Conservation (phyloP, 345 rosid species). For the Gossypium bickii region DNA sequence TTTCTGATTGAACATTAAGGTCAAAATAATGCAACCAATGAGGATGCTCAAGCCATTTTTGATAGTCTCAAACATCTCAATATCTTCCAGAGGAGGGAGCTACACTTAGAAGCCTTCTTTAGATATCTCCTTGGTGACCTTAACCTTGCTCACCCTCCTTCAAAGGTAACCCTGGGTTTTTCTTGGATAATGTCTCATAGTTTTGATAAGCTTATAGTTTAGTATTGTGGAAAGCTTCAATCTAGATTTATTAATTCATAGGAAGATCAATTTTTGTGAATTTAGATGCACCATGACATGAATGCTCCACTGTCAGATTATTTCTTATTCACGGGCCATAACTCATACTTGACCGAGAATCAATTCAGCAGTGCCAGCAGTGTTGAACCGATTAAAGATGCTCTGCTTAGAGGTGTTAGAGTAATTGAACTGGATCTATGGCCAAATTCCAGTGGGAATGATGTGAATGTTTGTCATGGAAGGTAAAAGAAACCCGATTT, state of each 20-base stretch:
- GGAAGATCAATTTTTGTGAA: too few species aligned
- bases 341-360: constrained; percentile 80
- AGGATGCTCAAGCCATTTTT: constrained; percentile 45
- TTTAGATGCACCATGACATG: constrained; percentile 74
- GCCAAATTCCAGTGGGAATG: constrained; percentile 47
- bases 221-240: background rate
- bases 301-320: constrained; percentile 66
- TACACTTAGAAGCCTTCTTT: constrained; percentile 49
- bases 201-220: background rate
- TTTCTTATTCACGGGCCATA: constrained; percentile 80
- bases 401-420: constrained; percentile 61
- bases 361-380: constrained; percentile 61
- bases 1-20: constrained; percentile 43
- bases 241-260: too few species aligned
- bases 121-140: constrained; percentile 50
- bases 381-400: constrained; percentile 47
- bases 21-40: constrained; percentile 30
- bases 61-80: constrained; percentile 46
- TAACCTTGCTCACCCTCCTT: constrained; percentile 28
- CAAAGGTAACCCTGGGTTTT: constrained; percentile 20
- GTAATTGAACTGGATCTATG: constrained; percentile 85
- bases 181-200: background rate
- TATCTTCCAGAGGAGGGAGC: constrained; percentile 44
- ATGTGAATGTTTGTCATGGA: constrained; percentile 70
- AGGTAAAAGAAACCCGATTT: constrained; percentile 33